These are phyloP conservation scores for Abelmoschus esculentus DNA, from an alignment of 345 rosid genomes.

Conservation along the genomic window DNA sequence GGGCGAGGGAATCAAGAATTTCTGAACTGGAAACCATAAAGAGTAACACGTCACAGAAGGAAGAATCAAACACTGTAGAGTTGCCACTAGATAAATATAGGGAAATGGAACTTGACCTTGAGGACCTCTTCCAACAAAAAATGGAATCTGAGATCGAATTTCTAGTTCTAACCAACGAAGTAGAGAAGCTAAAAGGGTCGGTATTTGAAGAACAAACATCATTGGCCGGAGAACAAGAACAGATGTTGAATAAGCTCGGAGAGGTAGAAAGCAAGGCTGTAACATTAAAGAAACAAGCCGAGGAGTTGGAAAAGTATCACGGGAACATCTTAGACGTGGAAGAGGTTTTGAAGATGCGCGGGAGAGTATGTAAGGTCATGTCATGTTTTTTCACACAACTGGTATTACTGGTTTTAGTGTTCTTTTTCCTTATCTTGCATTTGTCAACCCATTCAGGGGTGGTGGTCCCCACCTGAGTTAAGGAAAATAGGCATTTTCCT, in stretches of 20 bases:
- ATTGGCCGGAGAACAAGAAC: conserved; percentile 34
- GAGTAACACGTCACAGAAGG: conserved; percentile 20
- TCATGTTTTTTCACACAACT: conserved; percentile 50
- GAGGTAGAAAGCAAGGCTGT: conserved; percentile 45
- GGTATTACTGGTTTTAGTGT: conserved; percentile 41
- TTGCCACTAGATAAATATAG: conserved; percentile 23
- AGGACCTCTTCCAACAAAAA: conserved; percentile 59
- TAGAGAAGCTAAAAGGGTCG: background rate
- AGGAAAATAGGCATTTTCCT: background rate
- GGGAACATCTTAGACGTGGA: conserved; percentile 36
- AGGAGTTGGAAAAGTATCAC: conserved; percentile 38
- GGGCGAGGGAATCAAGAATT: conserved; percentile 43
- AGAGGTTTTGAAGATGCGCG: conserved; percentile 48
- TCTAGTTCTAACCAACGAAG: conserved; percentile 37
- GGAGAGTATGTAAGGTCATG: conserved; percentile 34
- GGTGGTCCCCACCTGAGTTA: conserved; percentile 16
- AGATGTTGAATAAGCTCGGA: conserved; percentile 33
- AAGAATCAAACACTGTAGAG: conserved; percentile 30
- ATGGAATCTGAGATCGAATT: conserved; percentile 73
- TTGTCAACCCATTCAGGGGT: conserved; percentile 18
- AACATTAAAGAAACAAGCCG: conserved; percentile 40
- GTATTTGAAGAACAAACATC: conserved; percentile 37
- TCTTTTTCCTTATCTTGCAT: conserved; percentile 33
- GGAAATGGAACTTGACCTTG: conserved; percentile 47
- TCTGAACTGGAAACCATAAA: conserved; percentile 44